phyloP scores from a whole-genome alignment of 2,329 filamentous ascomycete species.

The Amphichorda felina region DNA sequence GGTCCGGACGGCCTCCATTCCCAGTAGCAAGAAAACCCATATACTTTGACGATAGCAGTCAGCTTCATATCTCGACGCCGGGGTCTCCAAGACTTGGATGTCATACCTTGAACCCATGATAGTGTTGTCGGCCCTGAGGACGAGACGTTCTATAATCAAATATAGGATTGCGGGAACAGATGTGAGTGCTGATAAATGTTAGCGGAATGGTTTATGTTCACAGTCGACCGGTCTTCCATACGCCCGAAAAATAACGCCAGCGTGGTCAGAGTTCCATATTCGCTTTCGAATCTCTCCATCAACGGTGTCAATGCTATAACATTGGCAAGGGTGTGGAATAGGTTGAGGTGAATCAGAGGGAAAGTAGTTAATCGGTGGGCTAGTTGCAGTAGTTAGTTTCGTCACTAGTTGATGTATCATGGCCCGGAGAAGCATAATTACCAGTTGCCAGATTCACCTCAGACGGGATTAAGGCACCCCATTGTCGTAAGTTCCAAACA shows the following conservation, averaged over 20 bases:
- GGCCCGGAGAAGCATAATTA: constrained; percentile 21
- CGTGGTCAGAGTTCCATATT: constrained; percentile 84
- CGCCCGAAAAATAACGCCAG: constrained; percentile 81
- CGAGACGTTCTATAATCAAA: constrained; percentile 60
- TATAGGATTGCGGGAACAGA: constrained; percentile 77
- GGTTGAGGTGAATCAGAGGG: constrained; percentile 70
- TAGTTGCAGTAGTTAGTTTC: constrained; percentile 1
- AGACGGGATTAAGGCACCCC: constrained; percentile 69
- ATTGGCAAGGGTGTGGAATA: constrained; percentile 75
- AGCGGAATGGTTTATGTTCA: background rate
- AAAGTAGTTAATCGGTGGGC: constrained; percentile 92
- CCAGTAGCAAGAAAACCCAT: constrained; percentile 84
- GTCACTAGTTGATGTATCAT: background rate
- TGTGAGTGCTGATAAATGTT: constrained; percentile 48
- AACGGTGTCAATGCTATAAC: constrained; percentile 72
- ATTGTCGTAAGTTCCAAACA: constrained; percentile 60
- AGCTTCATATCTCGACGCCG: background rate
- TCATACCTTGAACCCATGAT: constrained; percentile 72
- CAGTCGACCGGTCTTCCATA: constrained; percentile 39
- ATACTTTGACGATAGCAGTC: constrained; percentile 41
- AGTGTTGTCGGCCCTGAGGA: constrained; percentile 59
- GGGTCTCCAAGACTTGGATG: background rate
- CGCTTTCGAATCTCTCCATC: constrained; percentile 84
- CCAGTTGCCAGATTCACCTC: constrained; percentile 60
- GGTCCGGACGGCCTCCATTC: constrained; percentile 75